These are phyloP conservation scores for Helicocarpus griseus DNA, from an alignment of 2,329 filamentous ascomycete species.

Conservation along the genomic window DNA sequence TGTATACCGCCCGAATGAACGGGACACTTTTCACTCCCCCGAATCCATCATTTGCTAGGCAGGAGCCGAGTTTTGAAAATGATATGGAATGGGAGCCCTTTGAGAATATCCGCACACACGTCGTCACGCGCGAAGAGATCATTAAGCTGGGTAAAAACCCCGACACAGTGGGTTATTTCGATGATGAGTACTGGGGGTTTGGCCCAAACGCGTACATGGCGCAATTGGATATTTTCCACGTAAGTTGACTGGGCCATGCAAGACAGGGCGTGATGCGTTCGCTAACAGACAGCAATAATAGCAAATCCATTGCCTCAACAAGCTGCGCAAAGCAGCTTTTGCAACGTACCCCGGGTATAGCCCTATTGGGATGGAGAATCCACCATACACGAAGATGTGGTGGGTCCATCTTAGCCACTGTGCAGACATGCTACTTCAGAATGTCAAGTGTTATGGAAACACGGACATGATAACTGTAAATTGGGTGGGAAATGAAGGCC, in stretches of 20 bases:
- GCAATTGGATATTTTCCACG: slow-evolving; percentile 30
- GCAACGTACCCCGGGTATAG: slow-evolving; percentile 12
- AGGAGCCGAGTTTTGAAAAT: slow-evolving; percentile 20
- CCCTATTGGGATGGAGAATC: slow-evolving; percentile 5
- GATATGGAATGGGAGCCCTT: slow-evolving; percentile 24
- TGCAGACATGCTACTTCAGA: slow-evolving; percentile 26
- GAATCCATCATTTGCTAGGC: slow-evolving; percentile 17
- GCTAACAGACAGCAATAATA: background rate
- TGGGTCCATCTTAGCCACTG: slow-evolving; percentile 27
- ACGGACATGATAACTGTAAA: slow-evolving; percentile 24
- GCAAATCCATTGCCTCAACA: slow-evolving; percentile 29
- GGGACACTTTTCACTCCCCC: slow-evolving; percentile 19
- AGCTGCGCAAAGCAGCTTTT: slow-evolving; percentile 20
- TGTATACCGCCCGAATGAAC: slow-evolving; percentile 12
- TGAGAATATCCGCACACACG: slow-evolving; percentile 16
- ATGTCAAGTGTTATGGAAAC: slow-evolving; percentile 23
- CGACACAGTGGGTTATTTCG: slow-evolving; percentile 10
- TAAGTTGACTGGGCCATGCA: slow-evolving; percentile 8
- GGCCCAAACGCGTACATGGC: slow-evolving; percentile 25
- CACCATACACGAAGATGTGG: slow-evolving; percentile 2
- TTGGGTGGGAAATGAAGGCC: slow-evolving; percentile 22
- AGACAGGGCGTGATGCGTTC: background rate
- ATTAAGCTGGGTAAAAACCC: slow-evolving; percentile 23
- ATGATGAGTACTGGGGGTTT: slow-evolving; percentile 19
- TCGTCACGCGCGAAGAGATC: slow-evolving; percentile 19